Evolutionary conservation across 352 stramenopile species (phyloP), one percentile per base, ranked within the genome.

Genomic region (Hyaloperonospora brassicae): DNA sequence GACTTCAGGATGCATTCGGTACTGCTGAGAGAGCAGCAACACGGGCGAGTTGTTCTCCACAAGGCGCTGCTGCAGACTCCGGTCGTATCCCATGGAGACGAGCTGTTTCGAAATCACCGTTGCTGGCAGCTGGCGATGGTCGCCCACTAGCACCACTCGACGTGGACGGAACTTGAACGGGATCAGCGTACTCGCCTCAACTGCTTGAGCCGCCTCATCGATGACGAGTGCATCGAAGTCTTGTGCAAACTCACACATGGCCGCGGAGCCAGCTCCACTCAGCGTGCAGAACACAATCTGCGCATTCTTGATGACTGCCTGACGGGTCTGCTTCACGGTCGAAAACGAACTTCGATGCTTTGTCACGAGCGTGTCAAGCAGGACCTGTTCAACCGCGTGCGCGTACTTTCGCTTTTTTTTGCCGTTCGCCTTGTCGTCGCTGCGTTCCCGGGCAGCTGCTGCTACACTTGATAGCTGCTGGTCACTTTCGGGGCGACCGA

Each of bases 1-100:
- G 52, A 99, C 99, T 47, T 90, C 68, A 21, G 84, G 72, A 60
- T 99, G 89, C 97, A 99, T 99, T 47, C 96, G 91, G 61, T 99
- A 99, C 73, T 99, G 96, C 30, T 96, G 84, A 34, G 87, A 75
- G 23, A 99, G 70, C 74, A 99, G 87, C 31, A 85, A 69, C 47
- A 89, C 76, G 1, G 72, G 77, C 11, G 73, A 79, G 22, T 62
- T 64, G 46, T 79, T 85, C 38, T 93, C 70, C 39, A 98, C 93
- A 2, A 99, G 72, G 8, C 96, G 79, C 68, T 99, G 94, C 70
- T 98, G 98, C 53, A 99, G 73, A 54, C 96, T 99, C 27, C 82
- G 72, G 24, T 95, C 84, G 47, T 98, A 89, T 7, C 89, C 85
- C 27, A 82, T 64, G n/a, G 81, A 67, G 13, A 92, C 75, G 21